Conservation (phyloP, 169 alveolate genomes). For the Theileria annulata region DNA sequence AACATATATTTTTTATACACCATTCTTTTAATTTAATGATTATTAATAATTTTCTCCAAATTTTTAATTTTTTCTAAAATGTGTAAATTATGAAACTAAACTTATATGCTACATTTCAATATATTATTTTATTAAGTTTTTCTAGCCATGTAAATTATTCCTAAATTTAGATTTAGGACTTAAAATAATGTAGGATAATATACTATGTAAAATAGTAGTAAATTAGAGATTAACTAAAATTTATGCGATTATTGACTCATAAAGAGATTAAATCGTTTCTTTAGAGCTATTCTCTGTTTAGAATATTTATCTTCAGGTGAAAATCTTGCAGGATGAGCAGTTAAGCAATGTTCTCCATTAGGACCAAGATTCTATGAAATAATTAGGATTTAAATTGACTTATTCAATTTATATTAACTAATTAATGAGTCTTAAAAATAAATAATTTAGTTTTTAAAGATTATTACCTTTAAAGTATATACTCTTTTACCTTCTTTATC, state of each 20-base stretch:
- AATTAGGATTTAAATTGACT: not conserved
- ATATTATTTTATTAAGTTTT: not conserved
- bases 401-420: not conserved
- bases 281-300: slow-evolving; percentile 76
- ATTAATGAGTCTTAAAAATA: not conserved
- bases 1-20: not conserved
- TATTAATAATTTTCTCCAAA: too few relatives aligned
- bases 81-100: not conserved
- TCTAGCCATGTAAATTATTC: not conserved
- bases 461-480: slow-evolving; percentile 67
- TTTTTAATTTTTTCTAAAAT: too few relatives aligned
- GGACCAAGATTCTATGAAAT: slow-evolving; percentile 70
- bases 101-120: not conserved
- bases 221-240: not conserved
- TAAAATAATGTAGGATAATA: not conserved
- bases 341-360: slow-evolving; percentile 71
- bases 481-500: slow-evolving; percentile 75
- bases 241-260: slow-evolving; percentile 21
- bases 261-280: slow-evolving; percentile 75
- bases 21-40: not conserved
- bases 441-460: not conserved
- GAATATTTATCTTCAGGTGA: slow-evolving; percentile 84
- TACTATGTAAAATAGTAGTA: not conserved
- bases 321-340: slow-evolving; percentile 86
- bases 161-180: not conserved